Evolutionary conservation across 768 basidiomycete species (phyloP), one percentile per base, ranked within the genome.

Genomic region (Calocybe indica): DNA sequence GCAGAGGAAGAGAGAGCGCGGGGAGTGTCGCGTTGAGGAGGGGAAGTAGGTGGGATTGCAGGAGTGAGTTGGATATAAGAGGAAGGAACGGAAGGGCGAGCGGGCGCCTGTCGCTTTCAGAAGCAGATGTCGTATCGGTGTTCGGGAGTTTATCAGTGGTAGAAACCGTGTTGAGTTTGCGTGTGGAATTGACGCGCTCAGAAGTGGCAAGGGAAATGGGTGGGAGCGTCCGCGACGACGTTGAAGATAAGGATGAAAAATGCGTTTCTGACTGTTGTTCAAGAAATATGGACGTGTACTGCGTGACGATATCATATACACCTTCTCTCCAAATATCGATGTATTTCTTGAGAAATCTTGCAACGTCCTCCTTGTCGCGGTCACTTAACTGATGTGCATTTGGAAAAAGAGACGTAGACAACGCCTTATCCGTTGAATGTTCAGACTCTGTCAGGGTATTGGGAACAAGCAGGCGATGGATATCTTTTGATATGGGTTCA

Each of bases 241-340:
- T 34, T 28, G 35, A 10, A 46, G 54, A 29, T 47, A 47, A 7
- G 51, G 58, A 58, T 40, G 35, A 61, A 55, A 39, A 73, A 57
- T 53, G 54, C 7, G 70, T 67, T 15, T 73, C 22, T 22, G 22
- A 22, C 22, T 22, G 67, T 45, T 78, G 80, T 52, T 91, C 88
- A 33, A 93, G 79, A 64, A 97, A 95, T 52, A 96, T 92, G 35
- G 91, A 83, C 2, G 85, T 77, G 57, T 83, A 96, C 60, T 95
- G 92, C 11, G 88, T 88, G 55, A 95, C 76, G 63, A 94, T 80
- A 63, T 97, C 92, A 67, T 94, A 88, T 14, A 92, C 87, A 40
- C 88, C 85, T 67, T 97, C 94, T 45, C 93, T 74, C 85, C 94
- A 96, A 8, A 83, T 65, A 58, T 95, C 94, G 53, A 95, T 81